Conservation (phyloP, 164 flowering plant genomes). For the Buxus sempervirens region DNA sequence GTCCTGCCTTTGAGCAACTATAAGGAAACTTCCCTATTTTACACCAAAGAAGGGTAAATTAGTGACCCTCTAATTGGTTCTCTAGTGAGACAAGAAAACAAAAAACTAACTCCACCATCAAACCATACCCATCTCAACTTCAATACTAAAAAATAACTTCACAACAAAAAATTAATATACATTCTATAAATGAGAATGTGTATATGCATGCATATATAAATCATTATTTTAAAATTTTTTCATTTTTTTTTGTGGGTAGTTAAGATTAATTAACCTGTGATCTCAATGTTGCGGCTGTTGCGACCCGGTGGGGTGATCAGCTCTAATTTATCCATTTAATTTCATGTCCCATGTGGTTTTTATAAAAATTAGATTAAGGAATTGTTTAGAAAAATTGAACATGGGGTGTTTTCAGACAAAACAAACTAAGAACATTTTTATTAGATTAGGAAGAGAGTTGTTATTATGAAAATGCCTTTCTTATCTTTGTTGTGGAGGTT, state of each 20-base stretch:
- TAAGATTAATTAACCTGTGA: not conserved
- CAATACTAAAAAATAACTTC: too few relatives aligned
- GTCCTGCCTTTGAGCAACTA: not conserved
- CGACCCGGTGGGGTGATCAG: not conserved
- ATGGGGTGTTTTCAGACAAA: not conserved
- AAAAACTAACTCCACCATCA: too few relatives aligned
- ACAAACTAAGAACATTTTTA: not conserved
- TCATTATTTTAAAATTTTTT: too few relatives aligned
- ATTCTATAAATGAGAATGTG: too few relatives aligned
- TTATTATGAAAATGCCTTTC: not conserved
- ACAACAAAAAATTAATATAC: too few relatives aligned
- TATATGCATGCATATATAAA: too few relatives aligned
- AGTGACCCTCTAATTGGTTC: too few relatives aligned
- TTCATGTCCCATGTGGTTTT: slow-evolving; percentile 9
- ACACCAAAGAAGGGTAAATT: not conserved
- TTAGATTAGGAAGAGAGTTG: not conserved
- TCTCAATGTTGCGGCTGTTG: not conserved
- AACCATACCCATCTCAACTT: too few relatives aligned
- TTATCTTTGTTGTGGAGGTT: not conserved
- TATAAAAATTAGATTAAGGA: not conserved
- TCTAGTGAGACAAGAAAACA: too few relatives aligned
- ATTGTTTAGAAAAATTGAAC: not conserved
- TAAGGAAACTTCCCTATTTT: not conserved
- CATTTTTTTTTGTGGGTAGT: not conserved
- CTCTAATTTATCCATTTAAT: not conserved